These are phyloP conservation scores for Thyridium curvatum DNA, from an alignment of 2,329 filamentous ascomycete genomes.

Conservation along the genomic window DNA sequence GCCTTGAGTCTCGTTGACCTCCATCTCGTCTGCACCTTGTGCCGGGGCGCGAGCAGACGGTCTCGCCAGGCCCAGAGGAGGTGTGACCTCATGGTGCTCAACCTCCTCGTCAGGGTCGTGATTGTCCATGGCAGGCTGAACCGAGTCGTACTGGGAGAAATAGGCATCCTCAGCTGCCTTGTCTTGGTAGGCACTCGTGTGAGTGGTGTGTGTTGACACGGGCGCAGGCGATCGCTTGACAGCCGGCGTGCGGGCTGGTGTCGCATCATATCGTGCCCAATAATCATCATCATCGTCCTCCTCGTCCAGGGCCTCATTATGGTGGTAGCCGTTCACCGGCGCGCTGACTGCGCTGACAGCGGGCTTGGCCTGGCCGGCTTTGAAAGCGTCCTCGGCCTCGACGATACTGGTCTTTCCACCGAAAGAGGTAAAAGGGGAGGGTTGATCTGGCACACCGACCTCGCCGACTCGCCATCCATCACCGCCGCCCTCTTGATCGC, in stretches of 20 bases:
- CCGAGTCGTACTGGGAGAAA: constrained; percentile 68
- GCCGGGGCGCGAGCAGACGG: constrained; percentile 13
- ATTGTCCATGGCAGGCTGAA: constrained; percentile 75
- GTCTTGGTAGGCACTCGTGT: constrained; percentile 3
- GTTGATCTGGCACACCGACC: constrained; percentile 53
- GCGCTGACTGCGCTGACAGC: constrained; percentile 4
- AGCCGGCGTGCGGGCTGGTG: constrained; percentile 58
- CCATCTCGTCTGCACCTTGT: constrained; percentile 16
- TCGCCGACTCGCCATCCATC: constrained; percentile 70
- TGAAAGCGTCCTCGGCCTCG: constrained; percentile 55
- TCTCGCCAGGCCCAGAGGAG: constrained; percentile 25
- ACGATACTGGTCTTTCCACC: constrained; percentile 43
- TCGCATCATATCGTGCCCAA: constrained; percentile 73
- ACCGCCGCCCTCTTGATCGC: constrained; percentile 53
- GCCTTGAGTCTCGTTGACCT: constrained; percentile 29
- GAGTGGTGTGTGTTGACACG: constrained; percentile 10
- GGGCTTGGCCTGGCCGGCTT: constrained; percentile 4
- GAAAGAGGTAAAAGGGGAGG: constrained; percentile 48
- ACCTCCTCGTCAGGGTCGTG: constrained; percentile 71
- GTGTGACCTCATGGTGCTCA: constrained; percentile 20
- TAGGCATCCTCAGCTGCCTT: constrained; percentile 59
- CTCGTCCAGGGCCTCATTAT: constrained; percentile 19
- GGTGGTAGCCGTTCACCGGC: constrained; percentile 3
- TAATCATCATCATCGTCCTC: constrained; percentile 70
- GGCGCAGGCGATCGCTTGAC: constrained; percentile 59